These are phyloP conservation scores for Trichoderma brevicompactum DNA, from an alignment of 2,329 filamentous ascomycete species.

Conservation along the genomic window DNA sequence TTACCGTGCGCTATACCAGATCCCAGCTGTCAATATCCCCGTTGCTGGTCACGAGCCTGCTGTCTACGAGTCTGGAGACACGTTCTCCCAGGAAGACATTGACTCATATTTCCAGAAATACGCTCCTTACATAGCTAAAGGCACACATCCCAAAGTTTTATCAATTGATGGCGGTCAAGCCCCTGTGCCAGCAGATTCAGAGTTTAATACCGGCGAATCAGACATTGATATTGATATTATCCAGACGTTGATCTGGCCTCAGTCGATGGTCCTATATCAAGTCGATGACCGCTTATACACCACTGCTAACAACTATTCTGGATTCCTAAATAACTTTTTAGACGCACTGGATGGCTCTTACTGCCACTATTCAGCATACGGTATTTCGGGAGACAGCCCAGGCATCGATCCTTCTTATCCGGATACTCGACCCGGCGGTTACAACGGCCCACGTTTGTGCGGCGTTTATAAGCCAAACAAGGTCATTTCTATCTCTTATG, in stretches of 20 bases:
- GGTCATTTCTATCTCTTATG: slow-evolving; percentile 51
- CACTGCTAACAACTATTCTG: slow-evolving; percentile 50
- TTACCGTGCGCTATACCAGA: slow-evolving; percentile 51
- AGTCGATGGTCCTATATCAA: slow-evolving; percentile 52
- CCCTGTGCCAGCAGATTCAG: slow-evolving; percentile 41
- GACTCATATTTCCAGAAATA: slow-evolving; percentile 52
- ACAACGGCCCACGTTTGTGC: slow-evolving; percentile 46
- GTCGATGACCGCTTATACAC: slow-evolving; percentile 51
- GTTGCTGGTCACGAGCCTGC: slow-evolving; percentile 57
- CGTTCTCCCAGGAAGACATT: slow-evolving; percentile 54
- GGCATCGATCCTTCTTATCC: slow-evolving; percentile 54
- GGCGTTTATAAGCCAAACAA: slow-evolving; percentile 41
- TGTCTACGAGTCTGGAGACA: slow-evolving; percentile 55
- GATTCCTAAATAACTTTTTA: slow-evolving; percentile 47
- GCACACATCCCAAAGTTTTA: slow-evolving; percentile 48
- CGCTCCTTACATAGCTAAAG: slow-evolving; percentile 47
- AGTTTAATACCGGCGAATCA: slow-evolving; percentile 49
- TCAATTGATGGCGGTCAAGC: slow-evolving; percentile 51
- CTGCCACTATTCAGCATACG: slow-evolving; percentile 54
- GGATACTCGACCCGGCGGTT: slow-evolving; percentile 51
- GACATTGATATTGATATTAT: slow-evolving; percentile 55
- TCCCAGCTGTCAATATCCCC: slow-evolving; percentile 50
- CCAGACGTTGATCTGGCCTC: slow-evolving; percentile 56
- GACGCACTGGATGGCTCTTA: slow-evolving; percentile 59
- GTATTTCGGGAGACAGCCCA: slow-evolving; percentile 32